Base-by-base conservation (phyloP, 306 rosid genomes). In the Begonia loranthoides region DNA sequence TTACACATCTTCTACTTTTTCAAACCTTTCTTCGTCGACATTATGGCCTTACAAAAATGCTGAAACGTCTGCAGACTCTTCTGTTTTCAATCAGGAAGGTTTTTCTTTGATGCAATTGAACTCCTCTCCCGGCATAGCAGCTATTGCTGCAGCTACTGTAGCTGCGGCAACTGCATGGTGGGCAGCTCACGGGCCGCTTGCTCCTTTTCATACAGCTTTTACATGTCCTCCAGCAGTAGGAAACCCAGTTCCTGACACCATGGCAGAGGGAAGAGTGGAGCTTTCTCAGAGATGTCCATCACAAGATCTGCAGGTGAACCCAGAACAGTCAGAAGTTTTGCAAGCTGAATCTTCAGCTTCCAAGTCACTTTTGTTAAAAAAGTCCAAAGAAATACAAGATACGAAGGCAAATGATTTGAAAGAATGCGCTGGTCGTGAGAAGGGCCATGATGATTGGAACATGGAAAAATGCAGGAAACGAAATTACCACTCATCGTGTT, bases 121-220 rank as follows among this genome's bases (percentile, higher is more conserved):
- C 61, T 58, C 83, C 8, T 66, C 83, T 66, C 94, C 92, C 24
- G 80, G 74, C 62, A 72, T 80, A 64, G 82, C 80, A 57, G 87
- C 97, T 56, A 74, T 85, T 61, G 94, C 95, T 56, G 86, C 82
- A 41, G 92, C 94, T 55, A 90, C 97, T 50, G 94, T 82, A 53
- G 94, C 95, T 59, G 97, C 97, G 52, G 97, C 97, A 65, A 78
- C 87, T 61, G 94, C 97, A 62, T 90, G 97, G 97, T 90, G 97
- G 97, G 72, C 92, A 39, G 78, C 97, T 57, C 97, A 90, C 55
- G 97, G 95, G 51, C 61, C 78, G 71, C 77, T 93, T 65, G 62
- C 83, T 66, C 66, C 71, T 63, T 76, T 85, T 73, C 52, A 77
- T 50, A 67, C 73, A 50, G 59, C 69, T 58, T 43, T n/a, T 12